A percentile compares a stretch with the other conserved stretches of the same genome.
These are phyloP conservation scores for Lojkania enalia DNA, from an alignment of 2,329 filamentous ascomycete genomes.

Conservation along the genomic window DNA sequence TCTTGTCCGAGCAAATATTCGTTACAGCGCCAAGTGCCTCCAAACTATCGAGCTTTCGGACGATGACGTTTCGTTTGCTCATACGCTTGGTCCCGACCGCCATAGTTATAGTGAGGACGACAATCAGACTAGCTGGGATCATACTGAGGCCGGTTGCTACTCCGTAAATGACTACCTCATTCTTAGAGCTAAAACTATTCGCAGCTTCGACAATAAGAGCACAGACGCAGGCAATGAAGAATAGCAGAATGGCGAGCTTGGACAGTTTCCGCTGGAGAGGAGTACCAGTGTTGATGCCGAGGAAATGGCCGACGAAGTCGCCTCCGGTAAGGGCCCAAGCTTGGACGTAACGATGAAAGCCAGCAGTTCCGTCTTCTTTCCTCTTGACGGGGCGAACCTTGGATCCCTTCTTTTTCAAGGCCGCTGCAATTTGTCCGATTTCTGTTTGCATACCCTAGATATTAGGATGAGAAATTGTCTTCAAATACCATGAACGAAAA, in stretches of 20 bases:
- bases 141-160: conserved; percentile 42
- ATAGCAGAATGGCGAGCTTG: conserved; percentile 37
- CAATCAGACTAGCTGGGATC: conserved; percentile 42
- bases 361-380: conserved; percentile 35
- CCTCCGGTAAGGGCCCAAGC: conserved; percentile 55
- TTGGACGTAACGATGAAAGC: conserved; percentile 47
- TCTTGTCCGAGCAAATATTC: conserved; percentile 40
- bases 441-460: conserved; percentile 66
- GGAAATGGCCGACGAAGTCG: conserved; percentile 40
- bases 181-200: conserved; percentile 42
- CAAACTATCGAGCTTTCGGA: conserved; percentile 41
- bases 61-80: conserved; percentile 41
- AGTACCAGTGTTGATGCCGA: conserved; percentile 46
- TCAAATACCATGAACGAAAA: background rate
- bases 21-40: conserved; percentile 44
- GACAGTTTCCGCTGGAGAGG: conserved; percentile 44
- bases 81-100: conserved; percentile 43
- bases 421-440: conserved; percentile 70
- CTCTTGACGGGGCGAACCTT: conserved; percentile 47
- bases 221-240: conserved; percentile 35
- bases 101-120: conserved; percentile 45
- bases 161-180: conserved; percentile 44
- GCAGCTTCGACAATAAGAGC: conserved; percentile 43
- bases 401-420: conserved; percentile 59
- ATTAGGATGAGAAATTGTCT: background rate